Percentiles rank a stretch among this genome's conserved stretches.
phyloP scores from a whole-genome alignment of 495 filamentous ascomycete genomes.

The Lepraria neglecta region DNA sequence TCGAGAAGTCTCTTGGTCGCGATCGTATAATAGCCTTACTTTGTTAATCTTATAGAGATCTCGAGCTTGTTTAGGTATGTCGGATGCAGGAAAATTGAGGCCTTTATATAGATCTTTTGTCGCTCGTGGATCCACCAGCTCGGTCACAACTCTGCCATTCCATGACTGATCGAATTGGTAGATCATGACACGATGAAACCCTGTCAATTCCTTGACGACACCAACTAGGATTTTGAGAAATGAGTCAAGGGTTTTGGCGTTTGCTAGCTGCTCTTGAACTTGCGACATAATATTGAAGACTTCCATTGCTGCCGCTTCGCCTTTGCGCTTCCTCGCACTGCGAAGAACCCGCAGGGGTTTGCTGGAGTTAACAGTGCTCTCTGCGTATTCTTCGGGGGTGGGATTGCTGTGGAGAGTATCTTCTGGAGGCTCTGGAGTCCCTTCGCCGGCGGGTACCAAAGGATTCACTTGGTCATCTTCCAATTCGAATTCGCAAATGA shows the following conservation, averaged over 20 bases:
- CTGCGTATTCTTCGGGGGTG: slow-evolving; percentile 62
- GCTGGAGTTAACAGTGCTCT: slow-evolving; percentile 66
- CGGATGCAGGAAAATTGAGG: slow-evolving; percentile 83
- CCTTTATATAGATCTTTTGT: slow-evolving; percentile 86
- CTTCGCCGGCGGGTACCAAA: slow-evolving; percentile 51
- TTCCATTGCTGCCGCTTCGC: slow-evolving; percentile 87
- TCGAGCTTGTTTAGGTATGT: slow-evolving; percentile 81
- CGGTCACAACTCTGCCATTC: slow-evolving; percentile 83
- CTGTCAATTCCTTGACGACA: slow-evolving; percentile 79
- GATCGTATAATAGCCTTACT: slow-evolving; percentile 70
- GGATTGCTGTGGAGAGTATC: slow-evolving; percentile 68
- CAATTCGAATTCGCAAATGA: slow-evolving; percentile 89
- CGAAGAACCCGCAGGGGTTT: slow-evolving; percentile 73
- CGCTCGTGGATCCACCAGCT: slow-evolving; percentile 72
- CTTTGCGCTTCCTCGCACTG: slow-evolving; percentile 67
- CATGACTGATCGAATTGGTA: slow-evolving; percentile 83
- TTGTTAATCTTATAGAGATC: slow-evolving; percentile 78
- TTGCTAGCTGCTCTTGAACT: slow-evolving; percentile 71
- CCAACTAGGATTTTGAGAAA: slow-evolving; percentile 71
- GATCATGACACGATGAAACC: slow-evolving; percentile 89
- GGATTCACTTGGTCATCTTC: slow-evolving; percentile 76
- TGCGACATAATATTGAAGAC: slow-evolving; percentile 90
- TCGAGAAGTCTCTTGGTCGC: slow-evolving; percentile 64
- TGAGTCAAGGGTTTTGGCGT: slow-evolving; percentile 56
- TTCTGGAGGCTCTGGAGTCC: slow-evolving; percentile 53